Percentiles rank a stretch among this genome's conserved stretches.
phyloP scores from a whole-genome alignment of 768 basidiomycete species.

The Hericium alpestre region DNA sequence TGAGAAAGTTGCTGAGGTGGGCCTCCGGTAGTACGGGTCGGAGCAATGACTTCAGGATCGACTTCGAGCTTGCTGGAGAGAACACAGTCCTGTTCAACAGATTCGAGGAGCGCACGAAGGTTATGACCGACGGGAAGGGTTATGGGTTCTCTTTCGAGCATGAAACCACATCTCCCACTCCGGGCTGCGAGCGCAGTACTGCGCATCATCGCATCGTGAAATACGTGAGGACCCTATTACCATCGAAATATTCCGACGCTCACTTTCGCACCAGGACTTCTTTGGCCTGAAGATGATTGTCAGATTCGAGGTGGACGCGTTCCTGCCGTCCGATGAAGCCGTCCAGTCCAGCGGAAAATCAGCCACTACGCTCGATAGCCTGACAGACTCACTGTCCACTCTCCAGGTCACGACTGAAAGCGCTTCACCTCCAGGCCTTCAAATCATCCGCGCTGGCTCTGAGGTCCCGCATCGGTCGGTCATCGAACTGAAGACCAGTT shows the following conservation, averaged over 20 bases:
- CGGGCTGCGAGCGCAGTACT: slow-evolving; percentile 38
- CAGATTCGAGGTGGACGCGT: slow-evolving; percentile 42
- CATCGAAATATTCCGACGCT: background rate
- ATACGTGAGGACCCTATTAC: slow-evolving; percentile 31
- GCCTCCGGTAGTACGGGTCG: slow-evolving; percentile 21
- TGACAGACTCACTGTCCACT: background rate
- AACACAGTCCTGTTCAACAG: slow-evolving; percentile 54
- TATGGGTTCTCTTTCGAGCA: slow-evolving; percentile 54
- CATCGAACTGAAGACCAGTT: slow-evolving; percentile 24
- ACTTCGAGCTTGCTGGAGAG: slow-evolving; percentile 49
- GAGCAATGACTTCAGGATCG: slow-evolving; percentile 57
- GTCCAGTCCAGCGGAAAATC: background rate
- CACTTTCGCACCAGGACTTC: slow-evolving; percentile 32
- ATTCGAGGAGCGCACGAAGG: slow-evolving; percentile 33
- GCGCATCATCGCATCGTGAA: slow-evolving; percentile 54
- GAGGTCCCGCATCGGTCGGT: background rate
- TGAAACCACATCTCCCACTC: slow-evolving; percentile 35
- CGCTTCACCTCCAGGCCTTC: background rate
- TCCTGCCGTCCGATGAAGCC: background rate
- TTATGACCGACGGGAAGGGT: slow-evolving; percentile 12
- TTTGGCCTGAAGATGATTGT: slow-evolving; percentile 47
- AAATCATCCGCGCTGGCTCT: background rate
- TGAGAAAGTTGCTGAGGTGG: slow-evolving; percentile 58
- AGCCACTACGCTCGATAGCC: background rate
- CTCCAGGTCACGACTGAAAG: background rate